These are phyloP conservation scores for Diaporthe sp. DNA, from an alignment of 2,329 filamentous ascomycete species.

Conservation along the genomic window DNA sequence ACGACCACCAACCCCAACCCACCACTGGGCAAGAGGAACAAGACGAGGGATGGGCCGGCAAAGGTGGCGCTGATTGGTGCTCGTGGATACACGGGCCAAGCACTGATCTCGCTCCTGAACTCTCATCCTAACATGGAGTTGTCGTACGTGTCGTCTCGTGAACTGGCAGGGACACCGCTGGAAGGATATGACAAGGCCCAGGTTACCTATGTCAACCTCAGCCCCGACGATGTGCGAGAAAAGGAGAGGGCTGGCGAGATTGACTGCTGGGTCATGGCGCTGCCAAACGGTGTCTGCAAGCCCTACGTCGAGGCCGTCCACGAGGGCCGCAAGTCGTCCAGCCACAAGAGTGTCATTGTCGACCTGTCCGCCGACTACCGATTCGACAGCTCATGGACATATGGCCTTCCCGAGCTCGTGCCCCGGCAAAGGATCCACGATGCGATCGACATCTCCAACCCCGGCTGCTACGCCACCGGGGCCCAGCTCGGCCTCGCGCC, in stretches of 20 bases:
- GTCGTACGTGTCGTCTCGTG: slow-evolving; percentile 91
- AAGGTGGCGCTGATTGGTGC: slow-evolving; percentile 91
- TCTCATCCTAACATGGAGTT: slow-evolving; percentile 91
- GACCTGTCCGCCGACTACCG: slow-evolving; percentile 98
- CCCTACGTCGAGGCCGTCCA: slow-evolving; percentile 93
- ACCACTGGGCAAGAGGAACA: slow-evolving; percentile 89
- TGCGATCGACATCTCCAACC: slow-evolving; percentile 88
- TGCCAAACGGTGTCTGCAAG: slow-evolving; percentile 95
- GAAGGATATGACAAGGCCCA: slow-evolving; percentile 92
- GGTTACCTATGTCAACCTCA: slow-evolving; percentile 92
- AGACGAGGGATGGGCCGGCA: slow-evolving; percentile 82
- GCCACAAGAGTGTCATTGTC: slow-evolving; percentile 81
- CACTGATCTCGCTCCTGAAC: slow-evolving; percentile 89
- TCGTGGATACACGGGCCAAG: slow-evolving; percentile 94
- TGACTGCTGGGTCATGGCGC: slow-evolving; percentile 97
- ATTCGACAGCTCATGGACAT: slow-evolving; percentile 88
- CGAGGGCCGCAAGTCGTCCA: slow-evolving; percentile 68
- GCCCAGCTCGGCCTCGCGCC: slow-evolving; percentile 92
- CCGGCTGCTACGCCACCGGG: slow-evolving; percentile 95
- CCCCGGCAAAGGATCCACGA: slow-evolving; percentile 82
- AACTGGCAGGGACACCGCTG: slow-evolving; percentile 88
- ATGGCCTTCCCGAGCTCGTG: slow-evolving; percentile 89
- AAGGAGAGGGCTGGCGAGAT: slow-evolving; percentile 89
- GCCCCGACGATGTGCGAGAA: slow-evolving; percentile 85
- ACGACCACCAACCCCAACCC: slow-evolving; percentile 89